Evolutionary conservation across 768 basidiomycete genomes (phyloP).

Genomic region (Macrolepiota dolichaula): DNA sequence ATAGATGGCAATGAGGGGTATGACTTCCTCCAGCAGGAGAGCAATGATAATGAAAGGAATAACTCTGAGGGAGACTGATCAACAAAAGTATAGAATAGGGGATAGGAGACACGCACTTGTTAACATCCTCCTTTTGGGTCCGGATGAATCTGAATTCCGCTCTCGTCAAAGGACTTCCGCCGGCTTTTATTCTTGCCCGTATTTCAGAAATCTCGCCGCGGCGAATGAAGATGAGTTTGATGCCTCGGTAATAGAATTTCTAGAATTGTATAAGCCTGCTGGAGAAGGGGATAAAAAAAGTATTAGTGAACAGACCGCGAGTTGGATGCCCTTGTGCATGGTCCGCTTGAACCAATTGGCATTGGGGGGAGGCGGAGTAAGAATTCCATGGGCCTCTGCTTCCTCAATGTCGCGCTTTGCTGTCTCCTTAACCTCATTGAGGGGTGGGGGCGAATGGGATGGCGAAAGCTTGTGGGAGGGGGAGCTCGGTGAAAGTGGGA

Average conservation of each 20-base stretch:
- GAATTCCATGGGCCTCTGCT: conserved; percentile 65
- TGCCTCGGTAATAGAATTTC: conserved; percentile 85
- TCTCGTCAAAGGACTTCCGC: conserved; percentile 62
- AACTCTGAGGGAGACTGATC: conserved; percentile 43
- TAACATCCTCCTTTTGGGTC: conserved; percentile 62
- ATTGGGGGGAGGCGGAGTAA: conserved; percentile 60
- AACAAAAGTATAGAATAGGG: neutral
- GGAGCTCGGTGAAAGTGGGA: conserved; percentile 20
- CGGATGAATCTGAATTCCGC: conserved; percentile 67
- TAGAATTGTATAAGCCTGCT: conserved; percentile 19
- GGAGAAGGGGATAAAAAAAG: neutral
- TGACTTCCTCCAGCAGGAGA: conserved; percentile 72
- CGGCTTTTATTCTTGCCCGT: conserved; percentile 48
- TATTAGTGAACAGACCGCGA: conserved; percentile 31
- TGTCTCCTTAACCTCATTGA: conserved; percentile 40
- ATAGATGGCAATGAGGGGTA: conserved; percentile 83
- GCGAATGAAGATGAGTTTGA: conserved; percentile 68
- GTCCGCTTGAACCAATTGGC: conserved; percentile 54
- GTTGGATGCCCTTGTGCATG: conserved; percentile 44
- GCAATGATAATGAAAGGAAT: conserved; percentile 77
- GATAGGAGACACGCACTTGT: conserved; percentile 50
- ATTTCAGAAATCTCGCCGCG: conserved; percentile 54
- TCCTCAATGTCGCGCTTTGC: conserved; percentile 61
- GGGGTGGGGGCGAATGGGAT: conserved; percentile 15
- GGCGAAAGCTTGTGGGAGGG: conserved; percentile 13